phyloP scores from a whole-genome alignment of 1,139 yeast species.

The Yamadazyma buinensis region DNA sequence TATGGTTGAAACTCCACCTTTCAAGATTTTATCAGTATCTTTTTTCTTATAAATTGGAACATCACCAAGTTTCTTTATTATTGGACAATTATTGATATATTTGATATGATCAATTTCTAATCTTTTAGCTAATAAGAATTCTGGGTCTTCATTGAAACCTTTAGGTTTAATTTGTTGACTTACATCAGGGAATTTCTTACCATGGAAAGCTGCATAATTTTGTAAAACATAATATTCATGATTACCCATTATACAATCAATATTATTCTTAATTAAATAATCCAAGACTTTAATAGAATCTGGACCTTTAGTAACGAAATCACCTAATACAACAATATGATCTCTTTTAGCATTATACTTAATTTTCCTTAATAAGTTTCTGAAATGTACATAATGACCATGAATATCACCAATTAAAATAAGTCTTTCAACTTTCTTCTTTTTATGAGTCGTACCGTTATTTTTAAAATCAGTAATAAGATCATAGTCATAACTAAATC shows the following conservation, averaged over 20 bases:
- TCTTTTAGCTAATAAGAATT: slow-evolving; percentile 55
- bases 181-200: slow-evolving; percentile 32
- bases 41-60: slow-evolving; percentile 44
- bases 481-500: slow-evolving; percentile 1
- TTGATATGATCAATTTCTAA: slow-evolving; percentile 57
- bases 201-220: slow-evolving; percentile 58
- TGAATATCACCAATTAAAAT: slow-evolving; percentile 86
- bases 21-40: slow-evolving; percentile 11
- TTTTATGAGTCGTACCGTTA: background rate
- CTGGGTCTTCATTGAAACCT: slow-evolving; percentile 50
- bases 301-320: slow-evolving; percentile 82
- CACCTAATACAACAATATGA: slow-evolving; percentile 73
- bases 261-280: slow-evolving; percentile 53
- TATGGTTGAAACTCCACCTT: slow-evolving; percentile 10
- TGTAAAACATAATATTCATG: slow-evolving; percentile 71
- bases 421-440: slow-evolving; percentile 35
- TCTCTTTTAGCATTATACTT: slow-evolving; percentile 47
- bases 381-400: slow-evolving; percentile 63
- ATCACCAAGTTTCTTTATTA: slow-evolving; percentile 59
- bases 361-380: slow-evolving; percentile 43
- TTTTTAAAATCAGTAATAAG: slow-evolving; percentile 4
- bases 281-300: slow-evolving; percentile 68
- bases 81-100: slow-evolving; percentile 58
- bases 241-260: slow-evolving; percentile 82
- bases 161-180: background rate